Conservation (phyloP, 169 alveolate species). For the Eimeria tenella region DNA sequence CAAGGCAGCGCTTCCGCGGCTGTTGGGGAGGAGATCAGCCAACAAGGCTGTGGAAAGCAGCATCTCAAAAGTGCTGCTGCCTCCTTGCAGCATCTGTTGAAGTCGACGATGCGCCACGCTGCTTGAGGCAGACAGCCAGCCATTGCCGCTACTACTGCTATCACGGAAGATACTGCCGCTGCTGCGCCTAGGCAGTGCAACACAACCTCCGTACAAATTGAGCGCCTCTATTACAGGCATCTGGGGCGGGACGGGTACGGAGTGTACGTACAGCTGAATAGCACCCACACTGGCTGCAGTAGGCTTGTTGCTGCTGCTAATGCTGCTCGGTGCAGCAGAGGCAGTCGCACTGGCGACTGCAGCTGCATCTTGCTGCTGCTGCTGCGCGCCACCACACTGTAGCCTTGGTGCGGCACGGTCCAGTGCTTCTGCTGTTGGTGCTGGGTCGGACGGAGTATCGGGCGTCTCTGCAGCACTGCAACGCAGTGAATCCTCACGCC, state of each 20-base stretch:
- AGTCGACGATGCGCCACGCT: constrained; percentile 52
- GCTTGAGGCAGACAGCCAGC: constrained; percentile 23
- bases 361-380: not conserved
- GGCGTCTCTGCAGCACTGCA: constrained; percentile 8
- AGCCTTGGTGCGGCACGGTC: not conserved
- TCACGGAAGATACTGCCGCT: constrained; percentile 43
- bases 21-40: constrained; percentile 32
- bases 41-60: constrained; percentile 50
- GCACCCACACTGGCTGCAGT: constrained; percentile 35
- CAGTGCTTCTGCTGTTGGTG: not conserved
- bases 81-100: constrained; percentile 54
- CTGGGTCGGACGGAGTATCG: not conserved
- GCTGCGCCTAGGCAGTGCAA: constrained; percentile 48
- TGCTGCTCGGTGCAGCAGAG: not conserved
- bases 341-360: not conserved
- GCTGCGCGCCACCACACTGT: not conserved
- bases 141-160: constrained; percentile 18
- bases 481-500: not conserved
- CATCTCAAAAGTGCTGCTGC: constrained; percentile 56
- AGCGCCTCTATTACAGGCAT: constrained; percentile 78
- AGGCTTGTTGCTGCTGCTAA: constrained; percentile 11
- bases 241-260: constrained; percentile 70
- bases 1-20: constrained; percentile 4
- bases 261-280: constrained; percentile 58
- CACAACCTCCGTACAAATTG: constrained; percentile 54